Evolutionary conservation across 208 protist genomes (phyloP).

Genomic region (Crithidia acanthocephali): DNA sequence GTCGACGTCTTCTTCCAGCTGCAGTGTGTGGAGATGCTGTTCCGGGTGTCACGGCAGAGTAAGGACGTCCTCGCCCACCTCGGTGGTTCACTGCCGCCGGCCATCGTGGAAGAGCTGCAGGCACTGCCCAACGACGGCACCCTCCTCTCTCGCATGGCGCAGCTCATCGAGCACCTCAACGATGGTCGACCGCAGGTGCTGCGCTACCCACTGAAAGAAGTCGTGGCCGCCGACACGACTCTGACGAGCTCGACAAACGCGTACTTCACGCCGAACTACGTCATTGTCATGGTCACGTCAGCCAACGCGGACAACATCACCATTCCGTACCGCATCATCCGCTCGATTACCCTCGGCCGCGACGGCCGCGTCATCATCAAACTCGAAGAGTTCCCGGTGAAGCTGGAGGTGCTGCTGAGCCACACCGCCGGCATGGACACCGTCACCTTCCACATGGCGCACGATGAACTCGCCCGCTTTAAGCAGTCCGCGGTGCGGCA

Average conservation of each 20-base stretch:
- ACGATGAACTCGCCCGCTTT: slow-evolving; percentile 60
- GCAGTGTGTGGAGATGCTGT: slow-evolving; percentile 92
- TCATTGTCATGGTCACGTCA: slow-evolving; percentile 80
- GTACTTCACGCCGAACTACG: slow-evolving; percentile 86
- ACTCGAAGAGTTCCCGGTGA: slow-evolving; percentile 84
- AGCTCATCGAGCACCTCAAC: slow-evolving; percentile 75
- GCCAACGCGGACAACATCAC: slow-evolving; percentile 88
- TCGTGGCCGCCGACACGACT: slow-evolving; percentile 69
- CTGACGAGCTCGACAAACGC: slow-evolving; percentile 64
- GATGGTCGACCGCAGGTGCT: slow-evolving; percentile 58
- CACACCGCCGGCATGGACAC: slow-evolving; percentile 78
- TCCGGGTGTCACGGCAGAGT: slow-evolving; percentile 81
- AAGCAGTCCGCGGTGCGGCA: slow-evolving; percentile 78
- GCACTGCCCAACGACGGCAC: slow-evolving; percentile 74
- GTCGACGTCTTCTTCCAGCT: slow-evolving; percentile 93
- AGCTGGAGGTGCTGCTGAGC: slow-evolving; percentile 80
- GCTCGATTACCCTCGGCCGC: slow-evolving; percentile 80
- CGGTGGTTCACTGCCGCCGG: slow-evolving; percentile 31
- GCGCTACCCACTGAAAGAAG: slow-evolving; percentile 64
- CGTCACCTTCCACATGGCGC: slow-evolving; percentile 70
- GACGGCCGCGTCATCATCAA: slow-evolving; percentile 80
- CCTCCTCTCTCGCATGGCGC: slow-evolving; percentile 75
- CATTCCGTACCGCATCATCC: slow-evolving; percentile 82
- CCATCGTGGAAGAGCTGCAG: slow-evolving; percentile 54
- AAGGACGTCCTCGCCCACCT: slow-evolving; percentile 59